Base-by-base conservation (phyloP, 139 green algal genomes). In the Haematococcus lacustris region DNA sequence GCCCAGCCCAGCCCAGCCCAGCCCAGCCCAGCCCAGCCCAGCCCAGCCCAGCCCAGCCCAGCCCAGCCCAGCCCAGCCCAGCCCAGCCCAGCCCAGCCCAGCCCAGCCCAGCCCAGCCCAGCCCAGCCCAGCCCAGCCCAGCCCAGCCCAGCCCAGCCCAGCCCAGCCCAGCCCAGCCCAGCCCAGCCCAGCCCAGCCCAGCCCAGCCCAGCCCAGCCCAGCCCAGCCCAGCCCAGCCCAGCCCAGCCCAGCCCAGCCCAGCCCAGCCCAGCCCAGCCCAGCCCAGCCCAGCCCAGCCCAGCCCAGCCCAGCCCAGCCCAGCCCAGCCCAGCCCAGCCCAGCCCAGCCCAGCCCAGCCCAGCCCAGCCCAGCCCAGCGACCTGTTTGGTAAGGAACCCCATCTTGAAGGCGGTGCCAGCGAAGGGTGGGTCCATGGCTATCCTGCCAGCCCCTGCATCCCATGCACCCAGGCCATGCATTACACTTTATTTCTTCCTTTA, bases 311-410 rank as follows among this genome's bases (percentile, higher is more conserved):
- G 59, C n/a, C 59, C 59, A 34, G 59, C 30, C 59, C 59, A 37
- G n/a, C 30, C 30, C 59, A 66, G 59, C 59, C 30, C 30, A 34
- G 30, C n/a, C 59, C 30, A 66, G 30, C n/a, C 59, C 30, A 37
- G n/a, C 59, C 30, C 30, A 34, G 30, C 28, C 30, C 30, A 37
- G 59, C n/a, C 59, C 28, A 37, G 30, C 30, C 28, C 59, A 66
- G 59, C 59, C 59, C 30, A 38, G n/a, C 40, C 25, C 26, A 75
- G n/a, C 35, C 26, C 25, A 25, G 30, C 4, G 30, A 68, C 61
- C 57, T 85, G 85, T 37, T 87, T 85, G 0, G 87, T 93, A 0
- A 96, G 80, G 76, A 89, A 95, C 67, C 91, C 90, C 53, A 93
- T 73, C 60, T 86, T 77, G 72, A 90, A 93, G 32, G 34, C 47